Percentiles rank a stretch among this genome's conserved stretches.
Conservation (phyloP, 1,284 basidiomycete species). For the Austroboletus novae-zelandiae region DNA sequence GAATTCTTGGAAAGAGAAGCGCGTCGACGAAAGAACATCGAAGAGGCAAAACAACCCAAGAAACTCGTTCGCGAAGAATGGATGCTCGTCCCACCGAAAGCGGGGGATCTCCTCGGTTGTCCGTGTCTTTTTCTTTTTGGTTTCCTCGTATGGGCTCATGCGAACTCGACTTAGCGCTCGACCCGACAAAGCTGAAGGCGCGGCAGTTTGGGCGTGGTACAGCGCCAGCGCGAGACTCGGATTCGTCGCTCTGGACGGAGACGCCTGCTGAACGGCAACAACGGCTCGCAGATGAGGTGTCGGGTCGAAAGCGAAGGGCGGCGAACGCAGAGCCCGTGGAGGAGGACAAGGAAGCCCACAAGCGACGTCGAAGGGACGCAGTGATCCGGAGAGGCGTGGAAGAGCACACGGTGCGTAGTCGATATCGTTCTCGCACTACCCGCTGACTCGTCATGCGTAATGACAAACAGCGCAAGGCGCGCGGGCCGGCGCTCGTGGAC, state of each 20-base stretch:
- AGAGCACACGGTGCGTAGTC: conserved; percentile 69
- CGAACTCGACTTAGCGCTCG: conserved; percentile 44
- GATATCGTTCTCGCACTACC: neutral
- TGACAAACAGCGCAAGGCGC: conserved; percentile 52
- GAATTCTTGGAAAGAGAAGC: conserved; percentile 84
- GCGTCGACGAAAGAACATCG: conserved; percentile 59
- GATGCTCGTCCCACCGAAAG: conserved; percentile 90
- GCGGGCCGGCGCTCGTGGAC: conserved; percentile 69
- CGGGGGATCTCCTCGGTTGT: conserved; percentile 75
- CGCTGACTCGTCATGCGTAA: conserved; percentile 1
- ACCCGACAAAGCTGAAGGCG: conserved; percentile 69
- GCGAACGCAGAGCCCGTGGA: conserved; percentile 47
- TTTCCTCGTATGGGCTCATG: neutral
- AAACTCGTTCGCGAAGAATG: conserved; percentile 83
- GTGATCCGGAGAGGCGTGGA: conserved; percentile 71
- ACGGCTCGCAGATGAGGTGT: conserved; percentile 81
- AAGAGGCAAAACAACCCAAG: conserved; percentile 74
- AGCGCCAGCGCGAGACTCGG: conserved; percentile 42
- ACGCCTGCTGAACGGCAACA: conserved; percentile 86
- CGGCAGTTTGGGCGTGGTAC: conserved; percentile 75
- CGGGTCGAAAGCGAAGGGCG: conserved; percentile 76
- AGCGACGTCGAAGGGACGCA: conserved; percentile 69
- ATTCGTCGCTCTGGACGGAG: conserved; percentile 85
- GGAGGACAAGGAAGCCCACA: conserved; percentile 30
- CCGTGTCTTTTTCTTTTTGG: conserved; percentile 31